Evolutionary conservation across 2,329 filamentous ascomycete species (phyloP), one percentile per base, ranked within the genome.

Genomic region (Claviceps citrina): DNA sequence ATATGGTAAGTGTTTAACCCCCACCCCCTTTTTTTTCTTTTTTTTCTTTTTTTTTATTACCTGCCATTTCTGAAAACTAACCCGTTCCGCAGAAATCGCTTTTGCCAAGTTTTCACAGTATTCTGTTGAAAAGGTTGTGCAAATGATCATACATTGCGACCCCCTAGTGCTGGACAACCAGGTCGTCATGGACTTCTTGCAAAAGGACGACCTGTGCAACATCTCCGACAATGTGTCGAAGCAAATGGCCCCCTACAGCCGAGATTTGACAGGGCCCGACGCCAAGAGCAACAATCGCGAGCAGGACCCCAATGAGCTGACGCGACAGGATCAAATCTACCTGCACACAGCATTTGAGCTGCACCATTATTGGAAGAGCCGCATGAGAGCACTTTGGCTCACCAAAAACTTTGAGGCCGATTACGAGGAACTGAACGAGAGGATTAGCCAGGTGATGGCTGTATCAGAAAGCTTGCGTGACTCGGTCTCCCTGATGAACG

Each of bases 291-390:
- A 84, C 39, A 72, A 71, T 47, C 78, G 89, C 40, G 91, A 98
- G 57, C 76, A 81, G 54, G 87, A 96, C 60, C 89, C 89, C 1
- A 62, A 59, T 5, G 91, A 98, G 55, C 76, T 98, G 39, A 95
- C 89, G 3, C 72, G 87, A 46, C 86, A 96, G 59, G 91, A 98
- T 63, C 89, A 96, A 61, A 83, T 98, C 42, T 98, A 87, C 57
- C 68, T 98, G 20, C 84, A 81, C 56, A 96, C 91, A 4, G 84
- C 89, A 1, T 96, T 82, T 53, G 91, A 98, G 59, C 67, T 96
- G 47, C 86, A 93, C 50, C 87, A 95, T 58, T 98, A 98, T 65
- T 98, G 91, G 91, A 95, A 94, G 70, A 85, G 84, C 45, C 80
- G 91, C 59, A 96, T 96, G 80, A 76, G 91, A 50, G 91, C 91